A percentile compares a stretch with the other conserved stretches of the same genome.
phyloP scores from a whole-genome alignment of 2,329 filamentous ascomycete species.

The Xylaria sp. region DNA sequence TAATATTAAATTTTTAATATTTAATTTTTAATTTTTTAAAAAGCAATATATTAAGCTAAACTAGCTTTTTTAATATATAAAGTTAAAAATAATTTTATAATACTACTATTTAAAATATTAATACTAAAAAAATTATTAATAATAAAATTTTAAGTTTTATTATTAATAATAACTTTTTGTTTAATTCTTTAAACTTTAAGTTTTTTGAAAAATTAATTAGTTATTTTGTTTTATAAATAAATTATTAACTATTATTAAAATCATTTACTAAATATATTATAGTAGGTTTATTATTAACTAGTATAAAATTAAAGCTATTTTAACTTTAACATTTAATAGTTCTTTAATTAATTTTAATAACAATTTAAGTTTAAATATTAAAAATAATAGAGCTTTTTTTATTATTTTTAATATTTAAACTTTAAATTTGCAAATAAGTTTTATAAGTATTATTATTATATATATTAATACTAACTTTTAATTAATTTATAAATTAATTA shows the following conservation, averaged over 20 bases:
- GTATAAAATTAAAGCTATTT: background rate
- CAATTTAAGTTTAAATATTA: background rate
- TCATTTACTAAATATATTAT: too few species aligned
- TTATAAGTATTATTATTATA: background rate
- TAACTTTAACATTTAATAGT: too few species aligned
- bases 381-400: background rate
- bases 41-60: background rate
- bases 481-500: background rate
- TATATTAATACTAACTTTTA: conserved; percentile 8
- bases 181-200: background rate
- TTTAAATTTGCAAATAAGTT: background rate
- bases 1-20: too few species aligned
- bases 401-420: conserved; percentile 5
- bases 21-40: too few species aligned
- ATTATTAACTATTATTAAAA: too few species aligned
- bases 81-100: background rate
- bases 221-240: background rate
- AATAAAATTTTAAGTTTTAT: conserved; percentile 10
- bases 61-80: background rate
- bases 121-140: background rate
- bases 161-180: background rate
- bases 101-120: background rate
- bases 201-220: background rate
- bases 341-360: conserved; percentile 5
- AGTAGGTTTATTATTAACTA: background rate